Evolutionary conservation across 306 rosid species (phyloP), one percentile per base, ranked within the genome.

Genomic region (Medicago ruthenica): DNA sequence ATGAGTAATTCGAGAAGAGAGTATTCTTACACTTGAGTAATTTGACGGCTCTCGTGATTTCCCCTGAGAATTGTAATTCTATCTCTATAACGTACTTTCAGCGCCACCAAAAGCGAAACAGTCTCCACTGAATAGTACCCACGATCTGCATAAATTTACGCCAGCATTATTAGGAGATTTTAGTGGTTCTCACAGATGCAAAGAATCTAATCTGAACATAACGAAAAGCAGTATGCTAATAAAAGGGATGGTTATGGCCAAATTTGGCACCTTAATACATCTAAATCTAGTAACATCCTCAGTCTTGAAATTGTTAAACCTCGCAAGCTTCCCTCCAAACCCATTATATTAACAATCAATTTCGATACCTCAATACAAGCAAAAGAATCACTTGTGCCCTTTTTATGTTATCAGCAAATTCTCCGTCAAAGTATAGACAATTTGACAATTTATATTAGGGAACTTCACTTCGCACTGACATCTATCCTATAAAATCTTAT

Each of bases 31-130:
- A 94, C 98, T 94, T 94, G 98, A 76, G 98, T 94, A 72, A 94
- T 94, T 75, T 94, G 98, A 83, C 98, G 91, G 78, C 95, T 94
- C 85, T 94, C 98, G 11, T 94, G 98, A 83, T 94, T 94, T 82
- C 98, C 98, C 77, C 98, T 89, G 68, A 95, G 96, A 77, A 95
- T 95, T 74, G 98, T 95, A 85, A 95, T 90, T 86, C 98, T 95
- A 84, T 95, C 98, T 85, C 98, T 90, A 83, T 92, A 92, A 55
- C 98, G 97, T 53, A 92, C 97, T 89, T 95, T 95, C 87, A 95
- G 83, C 18, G 97, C 96, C 83, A 95, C 98, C 80, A 95, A 88
- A 74, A 95, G 97, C 0, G 98, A 76, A 77, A 95, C 97, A 73
- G 97, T 95, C 91, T 95, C 98, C 84, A 95, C 98, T 17, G 98